Conservation (phyloP, 805 yeast genomes). For the Yarrowia yakushimensis region DNA sequence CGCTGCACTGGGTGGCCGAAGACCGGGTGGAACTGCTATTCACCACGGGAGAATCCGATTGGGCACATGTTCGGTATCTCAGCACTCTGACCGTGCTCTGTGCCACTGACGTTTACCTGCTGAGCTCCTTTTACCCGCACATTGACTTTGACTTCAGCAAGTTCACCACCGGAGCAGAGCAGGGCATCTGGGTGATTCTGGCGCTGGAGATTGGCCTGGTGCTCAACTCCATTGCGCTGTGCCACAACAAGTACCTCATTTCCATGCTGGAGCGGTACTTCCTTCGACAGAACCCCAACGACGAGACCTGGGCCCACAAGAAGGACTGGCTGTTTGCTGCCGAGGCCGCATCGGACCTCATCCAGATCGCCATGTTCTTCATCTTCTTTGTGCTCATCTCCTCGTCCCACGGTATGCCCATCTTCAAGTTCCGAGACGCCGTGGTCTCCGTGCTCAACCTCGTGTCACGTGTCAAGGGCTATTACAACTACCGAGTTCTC, state of each 20-base stretch:
- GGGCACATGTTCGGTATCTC: constrained; percentile 43
- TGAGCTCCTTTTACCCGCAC: constrained; percentile 10
- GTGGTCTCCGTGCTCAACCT: constrained; percentile 40
- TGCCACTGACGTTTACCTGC: constrained; percentile 48
- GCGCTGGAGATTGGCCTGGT: constrained; percentile 74
- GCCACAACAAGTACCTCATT: constrained; percentile 47
- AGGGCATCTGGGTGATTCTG: constrained; percentile 52
- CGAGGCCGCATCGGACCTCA: constrained; percentile 48
- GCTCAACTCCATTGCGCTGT: constrained; percentile 50
- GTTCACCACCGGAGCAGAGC: constrained; percentile 40
- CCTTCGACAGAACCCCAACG: constrained; percentile 48
- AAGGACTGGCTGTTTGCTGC: constrained; percentile 54
- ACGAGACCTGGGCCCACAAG: constrained; percentile 71
- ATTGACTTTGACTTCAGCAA: constrained; percentile 47
- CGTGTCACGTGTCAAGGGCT: constrained; percentile 34
- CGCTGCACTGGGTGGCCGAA: constrained; percentile 60
- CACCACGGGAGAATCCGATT: constrained; percentile 43
- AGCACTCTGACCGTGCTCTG: constrained; percentile 47
- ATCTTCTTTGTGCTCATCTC: constrained; percentile 48
- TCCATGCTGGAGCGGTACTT: constrained; percentile 56
- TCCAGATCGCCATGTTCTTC: constrained; percentile 47
- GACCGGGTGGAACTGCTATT: constrained; percentile 51
- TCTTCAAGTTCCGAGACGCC: constrained; percentile 51
- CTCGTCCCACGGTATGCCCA: constrained; percentile 45
- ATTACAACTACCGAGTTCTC: constrained; percentile 36